These are phyloP conservation scores for Suillus subalutaceus DNA, from an alignment of 768 basidiomycete genomes.

Conservation along the genomic window DNA sequence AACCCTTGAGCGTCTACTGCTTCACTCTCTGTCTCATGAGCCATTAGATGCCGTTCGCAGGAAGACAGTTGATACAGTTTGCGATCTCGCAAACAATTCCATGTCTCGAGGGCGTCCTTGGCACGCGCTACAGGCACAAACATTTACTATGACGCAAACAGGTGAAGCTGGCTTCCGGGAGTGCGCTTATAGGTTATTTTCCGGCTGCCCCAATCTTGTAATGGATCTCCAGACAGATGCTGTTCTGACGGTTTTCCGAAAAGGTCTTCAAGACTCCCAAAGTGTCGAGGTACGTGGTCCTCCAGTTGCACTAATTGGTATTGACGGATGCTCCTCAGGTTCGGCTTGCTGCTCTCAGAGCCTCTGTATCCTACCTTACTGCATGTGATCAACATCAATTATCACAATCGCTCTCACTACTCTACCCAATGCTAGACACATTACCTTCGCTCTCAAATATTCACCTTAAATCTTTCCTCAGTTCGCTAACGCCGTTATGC, in stretches of 20 bases:
- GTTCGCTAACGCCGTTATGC: constrained; percentile 71
- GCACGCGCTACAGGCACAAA: constrained; percentile 77
- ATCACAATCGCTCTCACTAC: constrained; percentile 58
- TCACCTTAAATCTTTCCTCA: constrained; percentile 66
- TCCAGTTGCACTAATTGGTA: constrained; percentile 5
- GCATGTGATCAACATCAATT: constrained; percentile 64
- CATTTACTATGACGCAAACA: constrained; percentile 60
- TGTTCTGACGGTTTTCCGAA: constrained; percentile 66
- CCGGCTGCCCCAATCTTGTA: constrained; percentile 73
- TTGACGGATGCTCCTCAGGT: constrained; percentile 46
- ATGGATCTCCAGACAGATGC: constrained; percentile 76
- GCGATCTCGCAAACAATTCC: constrained; percentile 73
- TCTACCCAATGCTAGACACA: constrained; percentile 76
- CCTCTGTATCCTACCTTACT: constrained; percentile 69
- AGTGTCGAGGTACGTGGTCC: constrained; percentile 54
- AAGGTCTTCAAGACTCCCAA: constrained; percentile 67
- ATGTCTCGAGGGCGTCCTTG: constrained; percentile 79
- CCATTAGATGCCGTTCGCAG: constrained; percentile 58
- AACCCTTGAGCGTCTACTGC: constrained; percentile 71
- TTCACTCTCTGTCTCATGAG: constrained; percentile 71
- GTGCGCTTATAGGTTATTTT: constrained; percentile 71
- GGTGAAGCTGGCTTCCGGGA: constrained; percentile 47
- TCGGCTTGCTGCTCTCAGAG: constrained; percentile 71
- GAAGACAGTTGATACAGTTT: constrained; percentile 75
- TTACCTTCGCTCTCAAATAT: constrained; percentile 58